A percentile compares a stretch with the other conserved stretches of the same genome.
Evolutionary conservation across 2,329 filamentous ascomycete species (phyloP).

Genomic region (Colletotrichum musicola): DNA sequence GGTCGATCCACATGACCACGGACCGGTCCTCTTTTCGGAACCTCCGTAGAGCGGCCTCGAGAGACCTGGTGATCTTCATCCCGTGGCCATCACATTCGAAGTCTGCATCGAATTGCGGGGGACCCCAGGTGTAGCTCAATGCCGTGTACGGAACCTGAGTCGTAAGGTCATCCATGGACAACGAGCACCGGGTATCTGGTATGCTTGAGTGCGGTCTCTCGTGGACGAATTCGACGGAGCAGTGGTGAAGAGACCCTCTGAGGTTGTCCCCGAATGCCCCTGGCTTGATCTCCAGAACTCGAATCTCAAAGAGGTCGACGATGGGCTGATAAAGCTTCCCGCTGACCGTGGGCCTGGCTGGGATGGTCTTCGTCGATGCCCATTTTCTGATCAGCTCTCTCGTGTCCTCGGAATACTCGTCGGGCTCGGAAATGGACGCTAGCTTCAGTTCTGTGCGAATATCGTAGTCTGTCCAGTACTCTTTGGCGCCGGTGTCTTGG

Average conservation of each 20-base stretch:
- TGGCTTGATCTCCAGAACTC: slow-evolving; percentile 13
- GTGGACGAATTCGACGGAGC: slow-evolving; percentile 8
- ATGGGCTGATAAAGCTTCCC: not conserved
- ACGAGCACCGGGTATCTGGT: not conserved
- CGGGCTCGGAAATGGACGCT: not conserved
- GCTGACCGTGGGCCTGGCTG: not conserved
- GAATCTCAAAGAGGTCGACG: not conserved
- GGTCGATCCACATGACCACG: slow-evolving; percentile 37
- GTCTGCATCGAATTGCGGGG: not conserved
- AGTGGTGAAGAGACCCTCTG: not conserved
- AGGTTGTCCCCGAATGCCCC: not conserved
- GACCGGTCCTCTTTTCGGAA: slow-evolving; percentile 1
- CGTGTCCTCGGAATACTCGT: not conserved
- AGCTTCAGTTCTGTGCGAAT: slow-evolving; percentile 1
- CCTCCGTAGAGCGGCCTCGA: slow-evolving; percentile 14
- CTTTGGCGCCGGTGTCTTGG: not conserved
- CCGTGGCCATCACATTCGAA: slow-evolving; percentile 5
- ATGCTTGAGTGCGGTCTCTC: not conserved
- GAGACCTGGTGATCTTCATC: slow-evolving; percentile 11
- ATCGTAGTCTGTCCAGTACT: slow-evolving; percentile 6
- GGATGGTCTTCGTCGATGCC: not conserved
- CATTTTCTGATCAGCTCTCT: not conserved
- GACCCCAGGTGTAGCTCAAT: slow-evolving; percentile 24
- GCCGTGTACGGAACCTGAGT: slow-evolving; percentile 3
- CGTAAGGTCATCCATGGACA: not conserved